A percentile compares a stretch with the other conserved stretches of the same genome.
Conservation (phyloP, 1,284 basidiomycete species). For the Apiotrichum porosum region DNA sequence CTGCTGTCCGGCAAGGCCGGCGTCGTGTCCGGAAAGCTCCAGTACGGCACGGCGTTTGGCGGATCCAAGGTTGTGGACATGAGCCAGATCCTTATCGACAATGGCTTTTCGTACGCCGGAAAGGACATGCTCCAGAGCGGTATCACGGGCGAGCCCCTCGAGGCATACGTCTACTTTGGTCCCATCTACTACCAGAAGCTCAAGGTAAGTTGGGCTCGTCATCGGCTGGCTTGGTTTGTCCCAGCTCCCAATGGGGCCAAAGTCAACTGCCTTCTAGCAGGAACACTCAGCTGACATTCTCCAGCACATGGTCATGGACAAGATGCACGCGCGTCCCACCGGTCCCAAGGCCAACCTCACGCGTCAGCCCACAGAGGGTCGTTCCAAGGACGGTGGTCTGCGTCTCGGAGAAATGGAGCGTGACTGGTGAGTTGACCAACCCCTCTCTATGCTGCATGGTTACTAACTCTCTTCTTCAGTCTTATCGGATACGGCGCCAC, state of each 20-base stretch:
- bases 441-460: background rate
- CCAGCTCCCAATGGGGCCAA: too few species aligned
- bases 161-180: slow-evolving; percentile 97
- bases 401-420: slow-evolving; percentile 99
- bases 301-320: slow-evolving; percentile 95
- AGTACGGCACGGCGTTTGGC: slow-evolving; percentile 78
- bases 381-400: slow-evolving; percentile 93
- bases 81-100: slow-evolving; percentile 88
- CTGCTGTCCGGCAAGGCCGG: slow-evolving; percentile 83
- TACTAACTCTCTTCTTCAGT: slow-evolving; percentile 40
- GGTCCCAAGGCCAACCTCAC: slow-evolving; percentile 95
- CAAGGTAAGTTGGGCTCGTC: slow-evolving; percentile 29
- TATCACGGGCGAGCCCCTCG: slow-evolving; percentile 92
- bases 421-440: slow-evolving; percentile 59
- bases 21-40: slow-evolving; percentile 45
- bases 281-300: background rate
- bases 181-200: slow-evolving; percentile 91
- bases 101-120: slow-evolving; percentile 94
- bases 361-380: slow-evolving; percentile 96
- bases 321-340: slow-evolving; percentile 98
- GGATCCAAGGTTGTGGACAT: slow-evolving; percentile 99
- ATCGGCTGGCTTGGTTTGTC: too few species aligned
- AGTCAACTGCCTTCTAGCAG: too few species aligned
- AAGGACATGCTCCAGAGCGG: slow-evolving; percentile 98
- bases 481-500: slow-evolving; percentile 94